Evolutionary conservation across 441 rosid species (phyloP).

Genomic region (Populus hybrid): DNA sequence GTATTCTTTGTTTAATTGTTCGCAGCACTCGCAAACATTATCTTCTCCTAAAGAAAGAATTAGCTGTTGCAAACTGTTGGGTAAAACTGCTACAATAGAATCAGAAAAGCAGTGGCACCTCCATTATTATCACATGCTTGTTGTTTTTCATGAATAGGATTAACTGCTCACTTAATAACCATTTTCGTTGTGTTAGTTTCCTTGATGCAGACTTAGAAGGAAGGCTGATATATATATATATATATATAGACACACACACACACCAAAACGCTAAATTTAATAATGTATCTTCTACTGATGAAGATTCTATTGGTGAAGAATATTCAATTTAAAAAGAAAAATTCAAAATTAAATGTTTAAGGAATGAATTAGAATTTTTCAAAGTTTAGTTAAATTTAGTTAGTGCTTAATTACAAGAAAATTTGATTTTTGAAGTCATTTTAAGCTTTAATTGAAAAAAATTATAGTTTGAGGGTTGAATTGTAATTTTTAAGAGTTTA

Average conservation of each 20-base stretch:
- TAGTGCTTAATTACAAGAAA: not conserved
- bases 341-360: no score
- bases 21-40: not conserved
- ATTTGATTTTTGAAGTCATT: not conserved
- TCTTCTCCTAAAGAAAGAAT: not conserved
- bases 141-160: not conserved
- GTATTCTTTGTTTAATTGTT: not conserved
- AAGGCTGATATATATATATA: no score
- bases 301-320: accelerated
- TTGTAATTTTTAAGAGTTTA: not conserved
- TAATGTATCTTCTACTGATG: no score
- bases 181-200: no score
- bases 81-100: not conserved
- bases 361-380: not conserved
- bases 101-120: not conserved
- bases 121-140: not conserved
- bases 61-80: not conserved
- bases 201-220: no score
- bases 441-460: not conserved
- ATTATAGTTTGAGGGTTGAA: not conserved
- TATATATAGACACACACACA: no score
- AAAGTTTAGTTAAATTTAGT: not conserved
- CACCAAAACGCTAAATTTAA: no score
- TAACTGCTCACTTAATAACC: no score
- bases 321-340: no score